Base-by-base conservation (phyloP, 495 filamentous ascomycete species). In the Elasticomyces elasticus region DNA sequence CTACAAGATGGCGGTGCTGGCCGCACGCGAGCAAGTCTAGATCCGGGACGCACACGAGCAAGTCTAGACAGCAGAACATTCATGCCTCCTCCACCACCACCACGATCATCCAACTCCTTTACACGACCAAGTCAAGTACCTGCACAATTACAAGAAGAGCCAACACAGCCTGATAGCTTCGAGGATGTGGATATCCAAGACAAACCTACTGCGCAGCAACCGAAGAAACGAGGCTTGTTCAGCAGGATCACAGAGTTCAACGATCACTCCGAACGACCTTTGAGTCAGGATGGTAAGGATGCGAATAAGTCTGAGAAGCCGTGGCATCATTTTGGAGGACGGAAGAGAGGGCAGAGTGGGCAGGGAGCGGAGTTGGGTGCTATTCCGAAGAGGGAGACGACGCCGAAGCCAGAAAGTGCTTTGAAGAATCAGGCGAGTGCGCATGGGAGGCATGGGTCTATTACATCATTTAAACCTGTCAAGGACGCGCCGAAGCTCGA, bases 141-240 rank as follows among this genome's bases (percentile, higher is more conserved):
- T 11, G 48, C 40, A 12, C 42, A 51, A 23, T 45, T 43, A 12
- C 31, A 50, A 35, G 58, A 56, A 26, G 53, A 56, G 41, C 35
- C 26, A 13, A 17, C 7, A 37, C n/a, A 7, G 27, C 48, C 30
- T n/a, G 74, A 42, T 25, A n/a, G n/a, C n/a, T 95, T 97, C 64
- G 92, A 97, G 65, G 94, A 98, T 6, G 87, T 98, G 3, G 88
- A 87, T 0, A 72, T 98, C 17, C 80, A 84, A 43, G 91, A 92
- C 54, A 86, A 88, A 35, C 66, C 76, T 49, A 73, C 76, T 52
- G 72, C 74, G 51, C 73, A 76, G 19, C 53, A 47, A 25, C 33
- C 35, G 26, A 95, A 90, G 74, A 92, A 85, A 69, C 82, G 80
- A 55, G 75, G 88, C 27, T 79, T 97, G 56, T 95, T 97, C 59